Percentiles rank a stretch among this genome's conserved stretches.
phyloP scores from a whole-genome alignment of 306 rosid genomes.

The Argentina anserina region DNA sequence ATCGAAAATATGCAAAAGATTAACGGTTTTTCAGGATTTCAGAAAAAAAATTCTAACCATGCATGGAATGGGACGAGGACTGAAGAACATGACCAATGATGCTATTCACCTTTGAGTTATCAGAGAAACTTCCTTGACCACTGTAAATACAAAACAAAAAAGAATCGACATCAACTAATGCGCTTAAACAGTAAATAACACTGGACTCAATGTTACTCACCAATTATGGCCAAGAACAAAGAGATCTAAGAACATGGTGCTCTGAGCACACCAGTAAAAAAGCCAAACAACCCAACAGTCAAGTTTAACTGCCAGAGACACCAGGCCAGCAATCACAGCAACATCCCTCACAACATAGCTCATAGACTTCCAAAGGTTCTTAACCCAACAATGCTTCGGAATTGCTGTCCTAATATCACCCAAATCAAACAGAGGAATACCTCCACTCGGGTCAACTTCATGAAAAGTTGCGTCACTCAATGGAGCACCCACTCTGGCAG shows the following conservation, averaged over 20 bases:
- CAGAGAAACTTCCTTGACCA: slow-evolving; percentile 98
- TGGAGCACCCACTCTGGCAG: slow-evolving; percentile 70
- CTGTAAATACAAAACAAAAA: slow-evolving; percentile 45
- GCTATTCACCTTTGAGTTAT: slow-evolving; percentile 62
- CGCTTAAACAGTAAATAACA: no score
- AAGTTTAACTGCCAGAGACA: slow-evolving; percentile 65
- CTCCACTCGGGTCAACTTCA: slow-evolving; percentile 60
- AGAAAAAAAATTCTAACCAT: slow-evolving; percentile 55
- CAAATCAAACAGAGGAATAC: slow-evolving; percentile 63
- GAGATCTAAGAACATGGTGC: slow-evolving; percentile 97
- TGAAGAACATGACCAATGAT: slow-evolving; percentile 91
- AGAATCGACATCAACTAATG: slow-evolving; percentile 3
- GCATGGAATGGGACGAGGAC: slow-evolving; percentile 96
- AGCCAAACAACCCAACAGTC: slow-evolving; percentile 90
- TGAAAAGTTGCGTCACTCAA: slow-evolving; percentile 43
- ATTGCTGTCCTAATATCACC: slow-evolving; percentile 82
- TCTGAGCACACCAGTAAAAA: slow-evolving; percentile 95
- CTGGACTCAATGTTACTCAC: slow-evolving; percentile 40
- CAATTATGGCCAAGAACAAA: slow-evolving; percentile 99
- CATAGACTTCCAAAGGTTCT: slow-evolving; percentile 85
- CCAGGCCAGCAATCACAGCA: slow-evolving; percentile 71
- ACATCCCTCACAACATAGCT: slow-evolving; percentile 90
- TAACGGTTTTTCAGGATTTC: not conserved
- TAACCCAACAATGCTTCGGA: slow-evolving; percentile 96
- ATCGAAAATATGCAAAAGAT: not conserved